Percentiles rank a stretch among this genome's conserved stretches.
These are phyloP conservation scores for Penicillium fuscoglaucum DNA, from an alignment of 2,329 filamentous ascomycete species.

Conservation along the genomic window DNA sequence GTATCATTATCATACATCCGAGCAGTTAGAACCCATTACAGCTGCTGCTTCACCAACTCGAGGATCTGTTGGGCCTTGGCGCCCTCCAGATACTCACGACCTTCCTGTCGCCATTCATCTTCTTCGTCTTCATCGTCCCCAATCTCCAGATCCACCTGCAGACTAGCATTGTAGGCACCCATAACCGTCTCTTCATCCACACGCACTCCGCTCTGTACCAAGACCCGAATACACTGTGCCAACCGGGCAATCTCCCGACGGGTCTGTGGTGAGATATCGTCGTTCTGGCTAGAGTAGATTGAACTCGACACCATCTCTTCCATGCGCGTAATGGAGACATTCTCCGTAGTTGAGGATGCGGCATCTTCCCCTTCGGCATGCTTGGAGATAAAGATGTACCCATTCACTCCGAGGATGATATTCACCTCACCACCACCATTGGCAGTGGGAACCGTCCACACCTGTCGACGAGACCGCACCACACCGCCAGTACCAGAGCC, in stretches of 20 bases:
- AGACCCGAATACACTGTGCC: slow-evolving; percentile 73
- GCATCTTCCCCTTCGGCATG: slow-evolving; percentile 61
- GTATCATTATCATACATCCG: slow-evolving; percentile 18
- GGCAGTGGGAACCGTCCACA: slow-evolving; percentile 68
- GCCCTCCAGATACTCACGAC: slow-evolving; percentile 46
- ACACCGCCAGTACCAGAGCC: slow-evolving; percentile 61
- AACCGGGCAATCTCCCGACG: slow-evolving; percentile 86
- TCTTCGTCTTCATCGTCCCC: slow-evolving; percentile 42
- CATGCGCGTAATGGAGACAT: slow-evolving; percentile 72
- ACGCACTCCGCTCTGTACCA: slow-evolving; percentile 77
- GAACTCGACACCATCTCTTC: slow-evolving; percentile 83
- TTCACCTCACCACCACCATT: slow-evolving; percentile 64
- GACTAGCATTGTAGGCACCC: slow-evolving; percentile 75
- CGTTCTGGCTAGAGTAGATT: slow-evolving; percentile 95
- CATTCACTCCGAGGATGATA: slow-evolving; percentile 89
- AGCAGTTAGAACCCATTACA: slow-evolving; percentile 3
- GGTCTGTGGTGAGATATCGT: slow-evolving; percentile 72
- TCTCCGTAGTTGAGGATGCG: slow-evolving; percentile 48
- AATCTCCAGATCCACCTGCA: slow-evolving; percentile 62
- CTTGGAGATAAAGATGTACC: slow-evolving; percentile 93
- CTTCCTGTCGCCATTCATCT: slow-evolving; percentile 34
- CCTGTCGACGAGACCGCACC: slow-evolving; percentile 78
- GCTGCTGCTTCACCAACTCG: slow-evolving; percentile 28
- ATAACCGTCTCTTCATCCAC: slow-evolving; percentile 91
- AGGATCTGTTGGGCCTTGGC: slow-evolving; percentile 42